Percentiles rank a stretch among this genome's conserved stretches.
These are phyloP conservation scores for Morella rubra DNA, from an alignment of 306 rosid genomes.

Conservation along the genomic window DNA sequence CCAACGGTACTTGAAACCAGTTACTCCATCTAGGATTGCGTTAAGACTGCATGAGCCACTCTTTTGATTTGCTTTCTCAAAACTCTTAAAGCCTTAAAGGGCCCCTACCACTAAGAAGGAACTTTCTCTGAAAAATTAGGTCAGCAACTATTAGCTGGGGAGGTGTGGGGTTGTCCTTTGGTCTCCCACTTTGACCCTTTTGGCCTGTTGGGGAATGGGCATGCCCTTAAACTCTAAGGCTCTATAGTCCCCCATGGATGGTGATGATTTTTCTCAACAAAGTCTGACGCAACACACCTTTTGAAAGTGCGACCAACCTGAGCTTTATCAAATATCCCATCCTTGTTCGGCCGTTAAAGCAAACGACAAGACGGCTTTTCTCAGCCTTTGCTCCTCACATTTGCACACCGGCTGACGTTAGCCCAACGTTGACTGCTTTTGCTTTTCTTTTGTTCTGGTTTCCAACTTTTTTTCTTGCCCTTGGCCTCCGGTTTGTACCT, in stretches of 20 bases:
- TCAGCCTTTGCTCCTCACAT: constrained; percentile 62
- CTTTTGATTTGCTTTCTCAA: not conserved
- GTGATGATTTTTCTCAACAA: constrained; percentile 1
- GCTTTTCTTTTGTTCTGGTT: not conserved
- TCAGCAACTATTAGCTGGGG: constrained; percentile 23
- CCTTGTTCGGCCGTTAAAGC: constrained; percentile 56
- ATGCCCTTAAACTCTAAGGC: constrained; percentile 13
- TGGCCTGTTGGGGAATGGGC: not conserved
- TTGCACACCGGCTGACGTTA: constrained; percentile 58
- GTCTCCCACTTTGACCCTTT: constrained; percentile 27
- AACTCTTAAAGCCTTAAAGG: not conserved
- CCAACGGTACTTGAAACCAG: too few species aligned
- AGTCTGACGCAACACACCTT: constrained; percentile 63
- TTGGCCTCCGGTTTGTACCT: constrained; percentile 45
- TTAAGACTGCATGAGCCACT: too few species aligned
- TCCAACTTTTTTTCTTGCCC: not conserved
- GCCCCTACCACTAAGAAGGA: constrained; percentile 2
- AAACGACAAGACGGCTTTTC: constrained; percentile 70
- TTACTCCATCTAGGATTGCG: too few species aligned
- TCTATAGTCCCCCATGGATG: not conserved
- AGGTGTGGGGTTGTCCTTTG: constrained; percentile 24
- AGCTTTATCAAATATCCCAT: constrained; percentile 1
- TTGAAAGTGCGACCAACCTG: constrained; percentile 24
- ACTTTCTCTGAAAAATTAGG: constrained; percentile 14
- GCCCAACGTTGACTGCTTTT: constrained; percentile 58